These are phyloP conservation scores for Puccinia polysora DNA, from an alignment of 1,284 basidiomycete genomes.

Conservation along the genomic window DNA sequence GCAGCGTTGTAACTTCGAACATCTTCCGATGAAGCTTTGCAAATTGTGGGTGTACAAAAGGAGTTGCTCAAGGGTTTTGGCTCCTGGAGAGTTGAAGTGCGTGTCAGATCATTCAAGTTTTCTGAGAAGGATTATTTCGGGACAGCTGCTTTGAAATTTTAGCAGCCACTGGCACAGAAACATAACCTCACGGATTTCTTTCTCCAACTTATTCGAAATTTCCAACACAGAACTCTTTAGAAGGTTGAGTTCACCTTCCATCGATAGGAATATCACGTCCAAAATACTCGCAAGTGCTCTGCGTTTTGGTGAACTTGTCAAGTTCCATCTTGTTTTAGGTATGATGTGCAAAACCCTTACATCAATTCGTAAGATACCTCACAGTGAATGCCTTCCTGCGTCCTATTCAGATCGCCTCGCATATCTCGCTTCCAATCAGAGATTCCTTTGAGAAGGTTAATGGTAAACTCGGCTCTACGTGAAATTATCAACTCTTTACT, in stretches of 20 bases:
- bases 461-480: not conserved
- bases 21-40: constrained; percentile 1
- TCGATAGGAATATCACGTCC: constrained; percentile 7
- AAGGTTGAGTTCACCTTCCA: not conserved
- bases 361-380: constrained; percentile 9
- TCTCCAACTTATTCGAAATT: not conserved
- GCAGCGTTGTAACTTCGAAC: constrained; percentile 1
- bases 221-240: not conserved
- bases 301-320: not conserved
- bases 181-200: constrained; percentile 5
- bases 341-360: not conserved
- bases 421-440: not conserved
- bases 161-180: too few relatives aligned
- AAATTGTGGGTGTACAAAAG: not conserved
- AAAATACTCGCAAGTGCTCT: constrained; percentile 24
- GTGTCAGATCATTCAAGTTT: too few relatives aligned
- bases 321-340: not conserved
- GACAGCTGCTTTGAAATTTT: too few relatives aligned
- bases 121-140: too few relatives aligned
- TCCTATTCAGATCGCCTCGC: not conserved
- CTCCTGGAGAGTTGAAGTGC: too few relatives aligned
- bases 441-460: constrained; percentile 11
- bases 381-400: not conserved
- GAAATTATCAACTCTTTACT: not conserved
- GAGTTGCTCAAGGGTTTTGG: constrained; percentile 9